phyloP scores from a whole-genome alignment of 768 basidiomycete genomes.

The Ramaria sp. region DNA sequence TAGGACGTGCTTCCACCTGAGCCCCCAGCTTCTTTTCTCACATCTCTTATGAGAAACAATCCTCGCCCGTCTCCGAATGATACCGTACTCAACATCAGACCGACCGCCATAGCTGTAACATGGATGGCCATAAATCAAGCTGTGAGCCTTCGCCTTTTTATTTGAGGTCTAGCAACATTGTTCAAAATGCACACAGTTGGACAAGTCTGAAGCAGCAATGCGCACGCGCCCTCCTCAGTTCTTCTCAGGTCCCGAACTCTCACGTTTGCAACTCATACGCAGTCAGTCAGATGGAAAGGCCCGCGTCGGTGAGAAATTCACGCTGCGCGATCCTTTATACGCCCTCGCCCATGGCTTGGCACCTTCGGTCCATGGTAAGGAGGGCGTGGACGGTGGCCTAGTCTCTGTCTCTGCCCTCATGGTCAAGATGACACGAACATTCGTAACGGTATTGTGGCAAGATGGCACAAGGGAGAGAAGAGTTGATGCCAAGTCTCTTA shows the following conservation, averaged over 20 bases:
- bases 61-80: conserved; percentile 36
- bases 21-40: conserved; percentile 3
- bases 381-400: conserved; percentile 31
- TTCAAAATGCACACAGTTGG: conserved; percentile 38
- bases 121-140: conserved; percentile 88
- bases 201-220: conserved; percentile 39
- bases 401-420: conserved; percentile 47
- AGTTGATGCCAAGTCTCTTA: conserved; percentile 50
- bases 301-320: conserved; percentile 64
- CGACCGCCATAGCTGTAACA: conserved; percentile 67
- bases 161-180: not conserved
- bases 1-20: conserved; percentile 58
- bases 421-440: conserved; percentile 64
- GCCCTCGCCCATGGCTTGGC: conserved; percentile 29
- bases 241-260: conserved; percentile 60
- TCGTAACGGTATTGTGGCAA: conserved; percentile 76
- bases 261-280: conserved; percentile 52
- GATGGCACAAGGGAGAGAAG: conserved; percentile 54
- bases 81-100: conserved; percentile 61
- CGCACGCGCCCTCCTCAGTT: conserved; percentile 62
- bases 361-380: conserved; percentile 50
- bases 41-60: conserved; percentile 23
- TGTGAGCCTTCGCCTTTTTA: conserved; percentile 29
- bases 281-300: conserved; percentile 51
- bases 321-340: conserved; percentile 34